These are phyloP conservation scores for Monilinia vaccinii-corymbosi DNA, from an alignment of 2,329 filamentous ascomycete species.

Conservation along the genomic window DNA sequence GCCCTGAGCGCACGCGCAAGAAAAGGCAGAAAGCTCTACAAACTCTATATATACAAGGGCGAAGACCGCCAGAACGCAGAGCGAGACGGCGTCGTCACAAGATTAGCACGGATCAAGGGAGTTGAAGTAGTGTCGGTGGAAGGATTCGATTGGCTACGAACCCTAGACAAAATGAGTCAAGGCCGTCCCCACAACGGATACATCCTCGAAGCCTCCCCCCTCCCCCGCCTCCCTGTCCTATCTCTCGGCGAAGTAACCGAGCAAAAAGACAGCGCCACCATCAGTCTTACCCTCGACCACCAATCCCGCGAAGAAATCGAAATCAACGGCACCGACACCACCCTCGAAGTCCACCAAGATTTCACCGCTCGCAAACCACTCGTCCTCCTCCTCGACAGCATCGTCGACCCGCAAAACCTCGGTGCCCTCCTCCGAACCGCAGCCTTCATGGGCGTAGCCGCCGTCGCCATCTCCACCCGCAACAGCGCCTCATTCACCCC, in stretches of 20 bases:
- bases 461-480: slow-evolving; percentile 65
- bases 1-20: slow-evolving; percentile 51
- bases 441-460: slow-evolving; percentile 83
- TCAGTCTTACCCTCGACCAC: slow-evolving; percentile 50
- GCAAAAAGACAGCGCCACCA: slow-evolving; percentile 35
- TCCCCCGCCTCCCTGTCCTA: slow-evolving; percentile 62
- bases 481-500: slow-evolving; percentile 68
- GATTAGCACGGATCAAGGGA: slow-evolving; percentile 39
- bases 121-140: slow-evolving; percentile 50
- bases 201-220: slow-evolving; percentile 75
- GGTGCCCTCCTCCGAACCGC: slow-evolving; percentile 83
- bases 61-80: slow-evolving; percentile 43
- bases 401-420: slow-evolving; percentile 81
- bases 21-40: slow-evolving; percentile 66
- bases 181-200: slow-evolving; percentile 84
- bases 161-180: slow-evolving; percentile 76
- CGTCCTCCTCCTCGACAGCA: slow-evolving; percentile 64
- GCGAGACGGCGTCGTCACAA: slow-evolving; percentile 36
- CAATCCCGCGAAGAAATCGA: slow-evolving; percentile 66
- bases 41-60: slow-evolving; percentile 66
- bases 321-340: slow-evolving; percentile 59
- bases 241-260: slow-evolving; percentile 36
- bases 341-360: slow-evolving; percentile 32
- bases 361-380: slow-evolving; percentile 50
- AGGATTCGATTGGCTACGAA: slow-evolving; percentile 47